A percentile compares a stretch with the other conserved stretches of the same genome.
phyloP scores from a whole-genome alignment of 495 filamentous ascomycete species.

The Trichoderma reesei region DNA sequence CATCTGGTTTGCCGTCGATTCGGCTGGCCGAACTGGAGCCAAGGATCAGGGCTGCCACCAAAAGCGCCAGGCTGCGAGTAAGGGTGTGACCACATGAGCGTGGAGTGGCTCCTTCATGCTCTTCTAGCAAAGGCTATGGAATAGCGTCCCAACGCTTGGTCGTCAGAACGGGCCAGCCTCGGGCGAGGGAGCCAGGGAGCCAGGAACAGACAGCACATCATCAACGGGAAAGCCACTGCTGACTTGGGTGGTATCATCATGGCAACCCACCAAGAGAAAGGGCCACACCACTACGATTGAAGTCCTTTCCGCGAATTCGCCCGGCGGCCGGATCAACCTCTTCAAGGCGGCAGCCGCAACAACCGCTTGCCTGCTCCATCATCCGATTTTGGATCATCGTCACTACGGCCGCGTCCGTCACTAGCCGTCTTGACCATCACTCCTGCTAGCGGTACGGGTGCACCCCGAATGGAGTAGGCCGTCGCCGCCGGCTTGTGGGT shows the following conservation, averaged over 20 bases:
- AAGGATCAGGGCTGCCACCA: neutral
- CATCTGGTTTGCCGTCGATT: neutral
- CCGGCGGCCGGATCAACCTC: too few species aligned
- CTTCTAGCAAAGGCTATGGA: neutral
- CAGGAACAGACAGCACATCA: slow-evolving; percentile 1
- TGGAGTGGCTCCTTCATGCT: neutral
- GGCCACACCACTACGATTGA: neutral
- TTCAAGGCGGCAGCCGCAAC: too few species aligned
- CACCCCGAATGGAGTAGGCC: neutral
- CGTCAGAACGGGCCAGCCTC: slow-evolving; percentile 2
- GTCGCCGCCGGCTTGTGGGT: neutral
- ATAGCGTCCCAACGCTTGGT: slow-evolving; percentile 1
- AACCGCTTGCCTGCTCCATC: too few species aligned
- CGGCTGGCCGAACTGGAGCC: neutral
- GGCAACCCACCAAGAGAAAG: neutral
- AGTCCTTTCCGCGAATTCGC: neutral
- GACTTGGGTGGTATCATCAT: neutral
- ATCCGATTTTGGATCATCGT: neutral
- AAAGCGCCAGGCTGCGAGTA: neutral
- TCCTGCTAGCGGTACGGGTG: neutral
- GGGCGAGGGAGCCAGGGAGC: slow-evolving; percentile 3
- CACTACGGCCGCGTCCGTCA: neutral
- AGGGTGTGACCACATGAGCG: neutral
- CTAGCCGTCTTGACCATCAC: neutral
- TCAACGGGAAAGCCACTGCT: neutral